phyloP scores from a whole-genome alignment of 2,329 filamentous ascomycete genomes.

The Penicillium hordei region DNA sequence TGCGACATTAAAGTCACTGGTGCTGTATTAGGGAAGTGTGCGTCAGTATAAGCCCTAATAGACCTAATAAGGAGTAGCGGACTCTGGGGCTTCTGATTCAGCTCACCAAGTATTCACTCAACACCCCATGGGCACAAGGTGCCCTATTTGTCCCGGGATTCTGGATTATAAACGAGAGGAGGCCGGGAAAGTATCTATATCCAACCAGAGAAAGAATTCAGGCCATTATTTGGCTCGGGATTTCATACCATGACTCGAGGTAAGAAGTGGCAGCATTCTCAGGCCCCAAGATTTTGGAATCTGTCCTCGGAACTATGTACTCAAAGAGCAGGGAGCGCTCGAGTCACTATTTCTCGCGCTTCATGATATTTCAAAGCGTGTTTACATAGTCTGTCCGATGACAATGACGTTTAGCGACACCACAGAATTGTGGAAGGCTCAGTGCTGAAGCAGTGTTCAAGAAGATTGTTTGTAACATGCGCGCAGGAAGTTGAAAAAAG shows the following conservation, averaged over 20 bases:
- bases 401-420: background rate
- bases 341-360: background rate
- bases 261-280: background rate
- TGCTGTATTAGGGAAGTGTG: too few species aligned
- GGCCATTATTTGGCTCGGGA: background rate
- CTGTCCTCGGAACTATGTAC: background rate
- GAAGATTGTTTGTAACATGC: background rate
- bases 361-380: background rate
- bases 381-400: background rate
- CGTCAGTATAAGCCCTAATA: too few species aligned
- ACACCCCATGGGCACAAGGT: too few species aligned
- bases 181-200: background rate
- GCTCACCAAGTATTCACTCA: too few species aligned
- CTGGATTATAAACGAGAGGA: background rate
- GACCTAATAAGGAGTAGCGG: too few species aligned
- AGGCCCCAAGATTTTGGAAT: background rate
- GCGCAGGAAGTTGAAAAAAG: background rate
- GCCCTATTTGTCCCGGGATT: too few species aligned
- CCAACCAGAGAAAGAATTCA: background rate
- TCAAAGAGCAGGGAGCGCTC: background rate
- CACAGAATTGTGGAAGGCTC: background rate
- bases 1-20: too few species aligned
- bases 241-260: background rate
- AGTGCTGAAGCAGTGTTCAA: background rate
- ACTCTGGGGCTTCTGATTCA: too few species aligned